Base-by-base conservation (phyloP, 257 asterid species). In the Scutellaria baicalensis region DNA sequence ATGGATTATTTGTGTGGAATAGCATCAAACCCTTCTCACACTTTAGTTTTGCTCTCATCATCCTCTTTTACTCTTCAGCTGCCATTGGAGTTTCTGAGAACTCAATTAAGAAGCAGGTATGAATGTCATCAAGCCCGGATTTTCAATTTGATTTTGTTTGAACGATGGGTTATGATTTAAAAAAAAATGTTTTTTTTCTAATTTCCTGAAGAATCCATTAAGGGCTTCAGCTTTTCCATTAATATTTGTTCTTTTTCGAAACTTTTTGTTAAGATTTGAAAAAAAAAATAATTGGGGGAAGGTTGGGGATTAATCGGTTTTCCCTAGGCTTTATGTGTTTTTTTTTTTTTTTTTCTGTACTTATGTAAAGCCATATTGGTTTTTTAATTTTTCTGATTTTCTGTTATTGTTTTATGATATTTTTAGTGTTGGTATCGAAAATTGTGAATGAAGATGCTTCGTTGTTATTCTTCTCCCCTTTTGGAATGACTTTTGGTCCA, bases 1-100 rank as follows among this genome's bases (percentile, higher is more conserved):
- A 42, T 51, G 61, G 74, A 42, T 50, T 68, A n/a, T 59, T 36
- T 16, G 17, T 21, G 43, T 47, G 38, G 57, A 36, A 64, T 71
- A 66, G 50, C 16, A 57, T 67, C 81, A 64, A 76, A 64, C 75
- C 67, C 69, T 52, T 27, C 33, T 27, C 59, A 4, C 52, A 38
- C 64, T 43, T 47, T 9, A 39, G 43, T 27, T 72, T 54, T 72
- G 72, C 74, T 69, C 35, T 47, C 65, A 4, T 38, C 40, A 21
- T 69, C 49, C 66, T n/a, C 77, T 50, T 63, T 45, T 3, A 55
- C 61, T 4, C 33, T n/a, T 12, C 33, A 23, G 66, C 55, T 69
- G 42, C 13, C 59, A 10, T 64, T 69, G 66, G 58, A 58, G 57
- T 67, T 64, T 38, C 44, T 23, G 42, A 57, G 63, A 73, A 40